phyloP scores from a whole-genome alignment of 2,329 filamentous ascomycete species.

The Clonostachys rosea region DNA sequence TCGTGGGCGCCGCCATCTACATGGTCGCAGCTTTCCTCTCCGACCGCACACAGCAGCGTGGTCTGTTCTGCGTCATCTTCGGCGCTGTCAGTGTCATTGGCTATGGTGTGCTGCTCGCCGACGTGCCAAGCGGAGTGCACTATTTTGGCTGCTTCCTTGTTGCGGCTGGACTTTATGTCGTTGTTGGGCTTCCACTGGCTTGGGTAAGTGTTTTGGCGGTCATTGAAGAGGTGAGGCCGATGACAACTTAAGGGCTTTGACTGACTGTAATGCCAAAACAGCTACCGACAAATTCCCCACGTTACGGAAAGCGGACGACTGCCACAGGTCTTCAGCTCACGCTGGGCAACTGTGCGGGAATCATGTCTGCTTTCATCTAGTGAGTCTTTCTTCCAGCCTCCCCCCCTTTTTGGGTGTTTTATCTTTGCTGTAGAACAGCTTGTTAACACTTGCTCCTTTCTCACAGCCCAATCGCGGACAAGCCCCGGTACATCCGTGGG shows the following conservation, averaged over 20 bases:
- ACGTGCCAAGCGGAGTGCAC: slow-evolving; percentile 55
- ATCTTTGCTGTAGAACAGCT: too few relatives aligned
- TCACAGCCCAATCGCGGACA: slow-evolving; percentile 35
- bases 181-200: slow-evolving; percentile 50
- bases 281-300: slow-evolving; percentile 62
- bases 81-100: slow-evolving; percentile 60
- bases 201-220: slow-evolving; percentile 29
- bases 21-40: slow-evolving; percentile 62
- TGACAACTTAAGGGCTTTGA: not conserved
- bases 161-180: slow-evolving; percentile 64
- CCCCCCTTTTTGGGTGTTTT: not conserved
- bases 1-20: slow-evolving; percentile 66
- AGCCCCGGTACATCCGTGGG: slow-evolving; percentile 54
- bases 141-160: slow-evolving; percentile 77
- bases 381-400: slow-evolving; percentile 10
- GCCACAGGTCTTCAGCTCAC: slow-evolving; percentile 68
- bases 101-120: slow-evolving; percentile 63
- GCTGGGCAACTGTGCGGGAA: slow-evolving; percentile 65
- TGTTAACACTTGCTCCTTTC: not conserved
- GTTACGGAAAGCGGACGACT: slow-evolving; percentile 73
- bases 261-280: slow-evolving; percentile 5
- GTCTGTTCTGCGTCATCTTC: slow-evolving; percentile 59
- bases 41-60: slow-evolving; percentile 63
- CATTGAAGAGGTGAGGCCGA: too few relatives aligned
- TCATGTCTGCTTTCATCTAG: slow-evolving; percentile 69